Base-by-base conservation (phyloP, 2,329 filamentous ascomycete species). In the Calonectria pauciramosa region DNA sequence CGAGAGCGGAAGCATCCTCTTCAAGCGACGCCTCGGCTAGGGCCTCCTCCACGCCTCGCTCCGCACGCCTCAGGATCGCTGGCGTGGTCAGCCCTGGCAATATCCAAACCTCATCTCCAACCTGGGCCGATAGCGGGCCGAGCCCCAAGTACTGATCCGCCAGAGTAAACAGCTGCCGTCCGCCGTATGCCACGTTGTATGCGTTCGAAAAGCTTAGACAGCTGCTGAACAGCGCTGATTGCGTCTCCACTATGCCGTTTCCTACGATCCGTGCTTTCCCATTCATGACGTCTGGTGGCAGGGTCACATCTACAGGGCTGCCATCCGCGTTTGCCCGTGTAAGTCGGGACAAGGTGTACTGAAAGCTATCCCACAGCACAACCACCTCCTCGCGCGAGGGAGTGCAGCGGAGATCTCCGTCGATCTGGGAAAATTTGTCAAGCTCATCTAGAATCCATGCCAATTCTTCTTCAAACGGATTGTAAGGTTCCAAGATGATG, bases 71-170 rank as follows among this genome's bases (percentile, higher is more conserved):
- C n/a, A 80, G 60, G 9, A 81, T 71, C 11, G 73, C 77, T 9
- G 76, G 78, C 9, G 74, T 70, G 16, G 73, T 74, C 65, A 81
- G 47, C 26, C 80, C 79, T 13, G 80, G 74, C 32, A 82, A 28
- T 36, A 79, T 71, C 76, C 76, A 77, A 26, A 81, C 75, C 75
- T 83, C 80, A 73, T 82, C 76, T 34, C 70, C 74, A 8, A 47
- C 52, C 51, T 49, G 49, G 10, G 70, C 68, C 32, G 74, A 51
- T 68, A 81, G 56, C 26, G 78, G 64, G 18, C 73, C 79, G 30
- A 80, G 60, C 18, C 79, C 79, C 47, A 80, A 71, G 32, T 75
- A 71, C 13, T 51, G 41, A 34, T 71, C 71, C 20, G 75, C 73
- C 26, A 80, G 44, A 14, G 78, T 73, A 36, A 81, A 76, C 26